Conservation (phyloP, 768 basidiomycete genomes). For the Rhodotorula kratochvilovae region DNA sequence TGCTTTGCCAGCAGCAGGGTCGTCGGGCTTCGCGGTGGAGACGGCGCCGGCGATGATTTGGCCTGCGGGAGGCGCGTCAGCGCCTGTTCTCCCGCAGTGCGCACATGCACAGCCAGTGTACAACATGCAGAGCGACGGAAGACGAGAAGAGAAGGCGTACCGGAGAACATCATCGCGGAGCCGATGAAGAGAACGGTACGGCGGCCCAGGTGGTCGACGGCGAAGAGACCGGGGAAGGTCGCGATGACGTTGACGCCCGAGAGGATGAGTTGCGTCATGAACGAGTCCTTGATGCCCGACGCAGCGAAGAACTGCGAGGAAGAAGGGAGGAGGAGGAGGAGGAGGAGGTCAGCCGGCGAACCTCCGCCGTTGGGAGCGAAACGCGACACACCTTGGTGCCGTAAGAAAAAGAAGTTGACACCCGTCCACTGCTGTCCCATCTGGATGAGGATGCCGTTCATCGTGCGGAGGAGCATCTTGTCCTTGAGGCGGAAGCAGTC, state of each 20-base stretch:
- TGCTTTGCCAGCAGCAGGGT: conserved; percentile 30
- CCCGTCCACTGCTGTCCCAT: conserved; percentile 40
- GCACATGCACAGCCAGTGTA: too few relatives aligned
- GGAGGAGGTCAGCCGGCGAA: neutral
- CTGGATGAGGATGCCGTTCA: conserved; percentile 36
- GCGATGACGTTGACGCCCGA: conserved; percentile 32
- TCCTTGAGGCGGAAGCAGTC: conserved; percentile 36
- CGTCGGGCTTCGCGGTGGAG: conserved; percentile 20
- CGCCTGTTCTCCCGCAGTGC: too few relatives aligned
- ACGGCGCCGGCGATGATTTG: neutral
- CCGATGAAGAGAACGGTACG: conserved; percentile 32
- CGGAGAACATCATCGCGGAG: conserved; percentile 36
- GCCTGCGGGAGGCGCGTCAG: neutral
- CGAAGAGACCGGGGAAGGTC: conserved; percentile 34
- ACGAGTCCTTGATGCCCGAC: conserved; percentile 34
- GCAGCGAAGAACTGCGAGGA: conserved; percentile 36
- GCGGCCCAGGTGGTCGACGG: conserved; percentile 31
- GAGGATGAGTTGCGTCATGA: conserved; percentile 37
- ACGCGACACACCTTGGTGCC: neutral
- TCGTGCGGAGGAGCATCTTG: conserved; percentile 33
- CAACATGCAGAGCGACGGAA: too few relatives aligned
- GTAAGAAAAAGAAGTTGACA: conserved; percentile 13
- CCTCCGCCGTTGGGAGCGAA: too few relatives aligned
- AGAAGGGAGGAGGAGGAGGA: conserved; percentile 1
- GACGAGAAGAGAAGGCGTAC: conserved; percentile 27